Evolutionary conservation across 169 alveolate genomes (phyloP).

Genomic region (Eimeria tenella): DNA sequence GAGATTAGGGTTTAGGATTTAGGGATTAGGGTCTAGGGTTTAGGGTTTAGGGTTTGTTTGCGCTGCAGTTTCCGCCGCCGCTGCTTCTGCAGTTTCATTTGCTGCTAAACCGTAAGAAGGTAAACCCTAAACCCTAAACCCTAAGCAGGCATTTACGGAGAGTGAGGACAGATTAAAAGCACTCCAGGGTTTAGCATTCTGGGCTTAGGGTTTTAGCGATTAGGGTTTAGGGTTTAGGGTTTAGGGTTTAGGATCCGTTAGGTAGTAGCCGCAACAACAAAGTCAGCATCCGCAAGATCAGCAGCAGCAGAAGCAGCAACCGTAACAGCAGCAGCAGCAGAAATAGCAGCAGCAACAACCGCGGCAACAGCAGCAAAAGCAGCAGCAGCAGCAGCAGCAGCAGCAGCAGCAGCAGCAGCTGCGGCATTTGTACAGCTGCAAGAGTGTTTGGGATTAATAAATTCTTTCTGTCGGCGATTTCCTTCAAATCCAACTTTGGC

Average conservation of each 20-base stretch:
- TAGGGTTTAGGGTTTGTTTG: not conserved
- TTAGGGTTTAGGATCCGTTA: not conserved
- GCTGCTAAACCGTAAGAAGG: too few relatives aligned
- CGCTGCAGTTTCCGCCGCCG: too few relatives aligned
- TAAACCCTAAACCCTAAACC: too few relatives aligned
- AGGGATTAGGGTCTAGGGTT: too few relatives aligned
- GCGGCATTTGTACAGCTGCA: not conserved
- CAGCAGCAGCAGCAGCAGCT: not conserved
- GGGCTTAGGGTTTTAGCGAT: not conserved
- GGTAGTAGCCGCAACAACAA: slow-evolving; percentile 1
- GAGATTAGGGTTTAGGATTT: too few relatives aligned
- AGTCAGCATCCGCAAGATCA: not conserved
- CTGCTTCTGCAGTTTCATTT: too few relatives aligned
- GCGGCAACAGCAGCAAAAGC: not conserved
- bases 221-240: not conserved
- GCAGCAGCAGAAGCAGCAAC: not conserved
- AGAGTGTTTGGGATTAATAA: too few relatives aligned
- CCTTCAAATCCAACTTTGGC: too few relatives aligned
- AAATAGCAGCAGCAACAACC: not conserved
- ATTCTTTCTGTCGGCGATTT: too few relatives aligned
- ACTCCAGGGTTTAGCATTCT: not conserved
- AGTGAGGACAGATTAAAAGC: not conserved
- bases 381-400: not conserved
- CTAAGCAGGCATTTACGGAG: not conserved
- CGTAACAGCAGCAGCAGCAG: not conserved